Conservation (phyloP, 306 rosid species). For the Sechiopsis laciniata region DNA sequence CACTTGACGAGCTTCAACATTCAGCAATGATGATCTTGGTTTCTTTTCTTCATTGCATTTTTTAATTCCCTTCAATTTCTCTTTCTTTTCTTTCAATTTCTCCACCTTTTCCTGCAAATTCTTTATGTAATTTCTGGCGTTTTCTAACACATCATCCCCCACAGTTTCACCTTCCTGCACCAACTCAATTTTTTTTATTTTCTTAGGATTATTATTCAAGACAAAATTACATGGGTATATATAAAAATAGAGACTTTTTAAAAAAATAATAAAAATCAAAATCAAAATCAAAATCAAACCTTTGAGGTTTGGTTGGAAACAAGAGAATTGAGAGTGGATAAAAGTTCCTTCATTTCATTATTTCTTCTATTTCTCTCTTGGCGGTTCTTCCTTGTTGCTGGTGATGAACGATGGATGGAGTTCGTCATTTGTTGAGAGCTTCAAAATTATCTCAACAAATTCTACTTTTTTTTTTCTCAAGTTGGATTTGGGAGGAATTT, state of each 20-base stretch:
- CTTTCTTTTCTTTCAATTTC: slow-evolving; percentile 3
- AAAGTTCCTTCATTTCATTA: neutral
- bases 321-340: neutral
- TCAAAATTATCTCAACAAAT: neutral
- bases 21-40: neutral
- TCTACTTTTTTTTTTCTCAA: too few species aligned
- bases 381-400: neutral
- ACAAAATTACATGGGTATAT: neutral
- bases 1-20: neutral
- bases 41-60: neutral
- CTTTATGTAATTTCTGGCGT: slow-evolving; percentile 1
- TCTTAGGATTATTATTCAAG: too few species aligned
- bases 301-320: neutral
- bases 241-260: neutral
- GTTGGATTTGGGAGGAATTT: too few species aligned
- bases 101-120: neutral
- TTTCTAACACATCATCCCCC: neutral
- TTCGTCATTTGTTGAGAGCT: neutral
- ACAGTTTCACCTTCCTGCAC: neutral
- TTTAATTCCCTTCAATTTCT: neutral
- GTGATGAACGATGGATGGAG: neutral
- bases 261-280: neutral
- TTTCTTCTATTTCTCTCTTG: neutral
- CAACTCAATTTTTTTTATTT: too few species aligned
- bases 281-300: neutral